Conservation (phyloP, 148 eudicot genomes). For the Talinum fruticosum region DNA sequence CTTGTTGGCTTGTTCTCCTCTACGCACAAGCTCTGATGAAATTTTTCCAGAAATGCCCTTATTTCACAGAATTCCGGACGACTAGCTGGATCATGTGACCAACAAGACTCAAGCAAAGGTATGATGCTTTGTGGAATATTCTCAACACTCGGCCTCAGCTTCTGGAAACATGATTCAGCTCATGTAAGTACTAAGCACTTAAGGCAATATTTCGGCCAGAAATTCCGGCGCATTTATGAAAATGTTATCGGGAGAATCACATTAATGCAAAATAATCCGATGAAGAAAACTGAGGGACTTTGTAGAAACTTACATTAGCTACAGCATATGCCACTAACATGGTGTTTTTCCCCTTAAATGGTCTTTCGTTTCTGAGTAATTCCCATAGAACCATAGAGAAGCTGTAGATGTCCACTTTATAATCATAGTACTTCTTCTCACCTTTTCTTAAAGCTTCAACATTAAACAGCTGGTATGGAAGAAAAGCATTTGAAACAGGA, state of each 20-base stretch:
- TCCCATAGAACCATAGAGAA: constrained; percentile 49
- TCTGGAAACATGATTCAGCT: constrained; percentile 23
- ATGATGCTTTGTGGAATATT: constrained; percentile 28
- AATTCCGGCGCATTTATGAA: neutral
- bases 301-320: constrained; percentile 25
- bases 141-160: constrained; percentile 33
- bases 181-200: neutral
- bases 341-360: constrained; percentile 35
- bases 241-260: neutral
- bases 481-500: neutral
- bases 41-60: constrained; percentile 19
- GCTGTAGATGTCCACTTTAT: constrained; percentile 45
- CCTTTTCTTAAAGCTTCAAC: constrained; percentile 26
- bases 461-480: constrained; percentile 32
- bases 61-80: constrained; percentile 40
- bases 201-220: neutral
- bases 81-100: constrained; percentile 39
- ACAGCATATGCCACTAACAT: constrained; percentile 41
- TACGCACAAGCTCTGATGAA: constrained; percentile 11
- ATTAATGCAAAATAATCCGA: neutral
- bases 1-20: neutral
- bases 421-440: constrained; percentile 39
- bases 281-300: neutral
- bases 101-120: constrained; percentile 35
- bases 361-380: constrained; percentile 35